These are phyloP conservation scores for Mrakiaceae sp. DNA, from an alignment of 1,284 basidiomycete genomes.

Conservation along the genomic window DNA sequence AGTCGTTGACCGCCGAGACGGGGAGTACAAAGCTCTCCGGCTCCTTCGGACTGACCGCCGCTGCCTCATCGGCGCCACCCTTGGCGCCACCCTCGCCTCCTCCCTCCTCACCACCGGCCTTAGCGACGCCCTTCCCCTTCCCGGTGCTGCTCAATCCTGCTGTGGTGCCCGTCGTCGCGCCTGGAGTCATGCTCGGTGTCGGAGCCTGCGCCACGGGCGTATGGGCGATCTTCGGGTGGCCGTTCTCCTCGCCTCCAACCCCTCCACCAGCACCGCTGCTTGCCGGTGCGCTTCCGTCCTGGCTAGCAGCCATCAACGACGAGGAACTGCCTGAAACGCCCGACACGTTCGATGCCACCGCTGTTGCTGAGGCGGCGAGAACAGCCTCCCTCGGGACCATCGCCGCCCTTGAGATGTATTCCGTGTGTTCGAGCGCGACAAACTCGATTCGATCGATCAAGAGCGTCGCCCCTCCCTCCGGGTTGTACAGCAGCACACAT, in stretches of 20 bases:
- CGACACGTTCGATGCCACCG: neutral
- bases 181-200: conserved; percentile 14
- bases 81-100: neutral
- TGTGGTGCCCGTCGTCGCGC: neutral
- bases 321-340: too few species aligned
- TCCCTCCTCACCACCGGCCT: neutral
- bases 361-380: neutral
- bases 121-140: conserved; percentile 2
- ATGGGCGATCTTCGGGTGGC: neutral
- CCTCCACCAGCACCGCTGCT: too few species aligned
- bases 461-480: conserved; percentile 2
- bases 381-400: neutral
- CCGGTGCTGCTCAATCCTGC: neutral
- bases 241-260: too few species aligned
- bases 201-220: conserved; percentile 12
- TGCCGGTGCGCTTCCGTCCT: too few species aligned
- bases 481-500: conserved; percentile 6
- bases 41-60: neutral
- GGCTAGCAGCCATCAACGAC: too few species aligned
- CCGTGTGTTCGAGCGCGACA: conserved; percentile 2
- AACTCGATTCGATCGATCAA: conserved; percentile 11
- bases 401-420: conserved; percentile 10
- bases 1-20: conserved; percentile 7
- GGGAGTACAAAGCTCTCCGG: conserved; percentile 4
- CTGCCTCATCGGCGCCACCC: neutral